Conservation (phyloP, 495 filamentous ascomycete genomes). For the Penicillium daleae region DNA sequence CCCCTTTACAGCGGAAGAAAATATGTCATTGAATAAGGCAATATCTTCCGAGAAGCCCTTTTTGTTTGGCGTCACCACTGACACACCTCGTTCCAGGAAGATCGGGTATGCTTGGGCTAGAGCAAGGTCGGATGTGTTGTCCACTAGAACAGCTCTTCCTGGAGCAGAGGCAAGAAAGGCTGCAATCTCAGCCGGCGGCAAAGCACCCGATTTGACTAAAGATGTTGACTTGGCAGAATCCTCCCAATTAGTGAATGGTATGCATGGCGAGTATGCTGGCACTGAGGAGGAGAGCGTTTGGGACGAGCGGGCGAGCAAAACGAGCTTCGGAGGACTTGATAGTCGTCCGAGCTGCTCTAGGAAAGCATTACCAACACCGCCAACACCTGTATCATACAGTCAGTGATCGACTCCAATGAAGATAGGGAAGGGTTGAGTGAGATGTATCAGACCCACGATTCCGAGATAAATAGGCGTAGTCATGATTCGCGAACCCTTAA, state of each 20-base stretch:
- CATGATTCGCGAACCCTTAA: background rate
- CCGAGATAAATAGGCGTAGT: conserved; percentile 4
- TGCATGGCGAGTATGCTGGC: conserved; percentile 48
- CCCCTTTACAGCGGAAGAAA: conserved; percentile 60
- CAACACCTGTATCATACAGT: background rate
- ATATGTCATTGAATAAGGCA: conserved; percentile 81
- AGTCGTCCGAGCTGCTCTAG: conserved; percentile 8
- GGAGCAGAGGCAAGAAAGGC: conserved; percentile 72
- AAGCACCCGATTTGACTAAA: conserved; percentile 52
- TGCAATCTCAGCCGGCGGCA: conserved; percentile 67
- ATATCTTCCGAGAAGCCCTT: conserved; percentile 86
- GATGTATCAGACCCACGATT: conserved; percentile 10
- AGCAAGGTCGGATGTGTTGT: conserved; percentile 88
- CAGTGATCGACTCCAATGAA: background rate
- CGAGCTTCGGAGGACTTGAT: conserved; percentile 3
- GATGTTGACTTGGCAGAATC: conserved; percentile 59
- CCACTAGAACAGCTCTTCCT: conserved; percentile 76
- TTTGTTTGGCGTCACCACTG: conserved; percentile 95
- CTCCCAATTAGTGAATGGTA: conserved; percentile 57
- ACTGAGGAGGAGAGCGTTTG: conserved; percentile 68
- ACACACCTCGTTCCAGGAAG: conserved; percentile 78
- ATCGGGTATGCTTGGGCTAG: conserved; percentile 78
- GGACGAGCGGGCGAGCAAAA: conserved; percentile 51
- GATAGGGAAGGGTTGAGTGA: background rate
- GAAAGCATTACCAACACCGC: conserved; percentile 13